phyloP scores from a whole-genome alignment of 176 grass and related monocot genomes.

The Dactylis glomerata region DNA sequence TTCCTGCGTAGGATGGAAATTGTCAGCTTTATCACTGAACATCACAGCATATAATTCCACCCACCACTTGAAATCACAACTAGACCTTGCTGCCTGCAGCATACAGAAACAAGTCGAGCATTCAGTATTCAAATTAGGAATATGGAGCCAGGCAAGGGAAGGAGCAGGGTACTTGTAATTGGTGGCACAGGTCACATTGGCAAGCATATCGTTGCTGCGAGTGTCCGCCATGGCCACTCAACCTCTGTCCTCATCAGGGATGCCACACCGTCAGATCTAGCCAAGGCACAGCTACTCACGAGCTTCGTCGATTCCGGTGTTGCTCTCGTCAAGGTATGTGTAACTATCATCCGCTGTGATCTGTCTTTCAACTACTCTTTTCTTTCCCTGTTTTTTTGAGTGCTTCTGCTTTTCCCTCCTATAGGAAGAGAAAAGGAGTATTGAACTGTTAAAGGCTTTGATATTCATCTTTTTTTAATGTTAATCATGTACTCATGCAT shows the following conservation, averaged over 20 bases:
- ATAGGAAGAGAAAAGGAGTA: not conserved
- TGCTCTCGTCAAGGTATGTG: not conserved
- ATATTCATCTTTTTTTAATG: not conserved
- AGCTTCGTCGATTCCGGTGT: not conserved
- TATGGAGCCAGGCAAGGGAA: conserved; percentile 1
- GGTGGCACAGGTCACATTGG: conserved; percentile 51
- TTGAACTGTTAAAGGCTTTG: not conserved
- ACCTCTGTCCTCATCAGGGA: conserved; percentile 46
- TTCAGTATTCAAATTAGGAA: not conserved
- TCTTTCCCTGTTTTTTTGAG: not conserved
- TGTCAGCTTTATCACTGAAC: not conserved
- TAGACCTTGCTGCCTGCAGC: not conserved
- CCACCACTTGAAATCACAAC: not conserved
- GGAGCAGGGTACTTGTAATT: conserved; percentile 44
- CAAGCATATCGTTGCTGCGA: conserved; percentile 40
- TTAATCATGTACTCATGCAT: not conserved
- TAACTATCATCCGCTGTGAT: not conserved
- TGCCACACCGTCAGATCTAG: conserved; percentile 20
- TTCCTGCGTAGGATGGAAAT: not conserved
- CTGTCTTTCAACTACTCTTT: not conserved
- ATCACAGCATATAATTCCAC: not conserved
- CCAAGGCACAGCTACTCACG: conserved; percentile 32
- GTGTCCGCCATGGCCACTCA: conserved; percentile 23
- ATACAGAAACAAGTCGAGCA: not conserved
- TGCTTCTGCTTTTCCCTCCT: not conserved